These are phyloP conservation scores for Penstemon davidsonii DNA, from an alignment of 257 asterid genomes.

Conservation along the genomic window DNA sequence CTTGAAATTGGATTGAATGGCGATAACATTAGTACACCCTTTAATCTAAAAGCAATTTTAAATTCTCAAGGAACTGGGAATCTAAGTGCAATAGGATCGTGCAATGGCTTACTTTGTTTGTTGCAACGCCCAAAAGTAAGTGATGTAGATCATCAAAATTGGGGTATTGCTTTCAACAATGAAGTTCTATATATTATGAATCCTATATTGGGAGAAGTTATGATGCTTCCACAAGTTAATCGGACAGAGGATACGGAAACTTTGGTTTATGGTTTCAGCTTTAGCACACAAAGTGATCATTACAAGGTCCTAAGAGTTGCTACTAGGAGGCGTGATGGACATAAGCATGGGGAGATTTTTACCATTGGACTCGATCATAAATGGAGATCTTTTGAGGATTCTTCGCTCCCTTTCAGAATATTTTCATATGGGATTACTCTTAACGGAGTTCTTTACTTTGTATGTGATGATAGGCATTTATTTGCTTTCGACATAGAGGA, in stretches of 20 bases:
- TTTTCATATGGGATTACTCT: constrained; percentile 15
- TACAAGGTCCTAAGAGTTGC: constrained; percentile 24
- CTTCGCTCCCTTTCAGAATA: neutral
- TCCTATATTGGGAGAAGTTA: constrained; percentile 22
- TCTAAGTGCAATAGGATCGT: constrained; percentile 8
- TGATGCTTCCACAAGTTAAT: constrained; percentile 5
- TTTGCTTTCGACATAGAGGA: constrained; percentile 15
- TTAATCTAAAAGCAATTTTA: neutral
- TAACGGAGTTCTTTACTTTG: constrained; percentile 21
- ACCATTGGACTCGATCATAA: constrained; percentile 25
- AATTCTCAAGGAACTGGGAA: neutral
- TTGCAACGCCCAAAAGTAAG: too few species aligned
- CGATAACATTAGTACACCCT: neutral
- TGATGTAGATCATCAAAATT: neutral
- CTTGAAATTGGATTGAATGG: constrained; percentile 21
- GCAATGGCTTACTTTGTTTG: constrained; percentile 8
- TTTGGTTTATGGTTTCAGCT: constrained; percentile 22
- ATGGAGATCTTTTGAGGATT: constrained; percentile 27
- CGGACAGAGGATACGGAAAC: neutral
- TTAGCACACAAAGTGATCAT: neutral
- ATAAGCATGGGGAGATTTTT: constrained; percentile 2
- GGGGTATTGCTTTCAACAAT: constrained; percentile 12
- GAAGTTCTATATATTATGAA: constrained; percentile 14
- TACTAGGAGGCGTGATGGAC: neutral
- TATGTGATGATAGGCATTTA: neutral